phyloP scores from a whole-genome alignment of 2,329 filamentous ascomycete genomes.

The Polytolypa hystricis region DNA sequence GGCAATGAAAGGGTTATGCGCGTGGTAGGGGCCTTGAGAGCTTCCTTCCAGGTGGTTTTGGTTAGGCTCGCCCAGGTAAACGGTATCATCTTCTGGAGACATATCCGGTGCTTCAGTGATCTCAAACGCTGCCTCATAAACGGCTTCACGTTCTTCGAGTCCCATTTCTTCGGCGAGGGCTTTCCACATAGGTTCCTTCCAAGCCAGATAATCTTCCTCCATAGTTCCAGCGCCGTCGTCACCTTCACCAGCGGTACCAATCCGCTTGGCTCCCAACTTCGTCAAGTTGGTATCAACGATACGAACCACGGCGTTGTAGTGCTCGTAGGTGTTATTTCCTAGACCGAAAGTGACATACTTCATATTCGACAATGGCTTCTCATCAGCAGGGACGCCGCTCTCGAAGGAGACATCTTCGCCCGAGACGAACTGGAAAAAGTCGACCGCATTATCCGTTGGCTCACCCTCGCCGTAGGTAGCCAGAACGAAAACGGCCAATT shows the following conservation, averaged over 20 bases:
- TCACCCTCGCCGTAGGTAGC: constrained; percentile 98
- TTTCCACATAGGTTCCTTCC: constrained; percentile 99
- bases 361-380: constrained; percentile 67
- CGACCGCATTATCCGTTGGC: constrained; percentile 95
- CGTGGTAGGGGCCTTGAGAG: constrained; percentile 82
- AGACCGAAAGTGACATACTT: constrained; percentile 93
- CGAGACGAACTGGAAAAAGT: constrained; percentile 94
- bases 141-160: constrained; percentile 86
- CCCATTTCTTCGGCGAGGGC: constrained; percentile 72
- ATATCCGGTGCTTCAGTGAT: constrained; percentile 67
- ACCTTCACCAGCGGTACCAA: constrained; percentile 84
- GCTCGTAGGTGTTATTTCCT: constrained; percentile 98
- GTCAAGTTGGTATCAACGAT: constrained; percentile 71
- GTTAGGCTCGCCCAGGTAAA: constrained; percentile 94
- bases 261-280: constrained; percentile 71
- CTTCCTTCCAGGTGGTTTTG: constrained; percentile 83
- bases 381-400: constrained; percentile 49
- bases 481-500: constrained; percentile 87
- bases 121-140: constrained; percentile 87
- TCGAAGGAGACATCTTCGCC: constrained; percentile 73
- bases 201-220: constrained; percentile 98
- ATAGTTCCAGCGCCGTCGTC: constrained; percentile 97
- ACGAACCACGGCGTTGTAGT: constrained; percentile 98
- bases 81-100: constrained; percentile 61
- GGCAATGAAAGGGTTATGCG: constrained; percentile 94